Base-by-base conservation (phyloP, 2,329 filamentous ascomycete species). In the Cladosporium sphaerospermum region DNA sequence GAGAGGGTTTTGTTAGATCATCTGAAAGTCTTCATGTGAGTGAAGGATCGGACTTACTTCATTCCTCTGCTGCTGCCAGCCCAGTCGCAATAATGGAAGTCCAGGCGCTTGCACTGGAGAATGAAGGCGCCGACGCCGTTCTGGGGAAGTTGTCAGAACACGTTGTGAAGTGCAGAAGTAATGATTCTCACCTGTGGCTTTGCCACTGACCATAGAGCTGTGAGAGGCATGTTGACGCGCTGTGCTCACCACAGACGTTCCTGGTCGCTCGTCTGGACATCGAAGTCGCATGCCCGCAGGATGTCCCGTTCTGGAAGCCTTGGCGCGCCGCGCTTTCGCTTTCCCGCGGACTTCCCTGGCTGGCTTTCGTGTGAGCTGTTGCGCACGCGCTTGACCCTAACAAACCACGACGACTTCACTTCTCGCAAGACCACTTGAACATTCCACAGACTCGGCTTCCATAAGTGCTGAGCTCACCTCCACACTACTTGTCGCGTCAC, bases 91-190 rank as follows among this genome's bases (percentile, higher is more conserved):
- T 96, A 99, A 76, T 95, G 88, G 68, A 99, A 89, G 71, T 96
- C 89, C 71, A 99, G 78, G 68, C 86, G 88, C 78, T 89, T 95
- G 83, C 93, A 99, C 77, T 96, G 92, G 54, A 96, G 82, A 73
- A 99, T 89, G 78, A 97, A 97, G 69, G 91, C 88, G 66, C 92
- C 92, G 62, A 97, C 80, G 79, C 93, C 93, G 77, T 99, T 97
- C 91, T 97, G 65, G 5, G 8, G 6, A 11, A 36, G 36, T 18
- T 61, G 54, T 59, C 13, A 63, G 56, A 42, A 10, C 34, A 3
- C 13, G 40, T 33, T 6, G 36, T 18, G 8, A 8, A 23, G n/a
- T 45, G 16, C 8, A 9, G 8, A 4, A 14, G 36, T 42, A 14
- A 3, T 45, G 19, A 11, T 40, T 64, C 76, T 56, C 71, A 83